Base-by-base conservation (phyloP, 2,329 filamentous ascomycete species). In the Thelonectria olida region DNA sequence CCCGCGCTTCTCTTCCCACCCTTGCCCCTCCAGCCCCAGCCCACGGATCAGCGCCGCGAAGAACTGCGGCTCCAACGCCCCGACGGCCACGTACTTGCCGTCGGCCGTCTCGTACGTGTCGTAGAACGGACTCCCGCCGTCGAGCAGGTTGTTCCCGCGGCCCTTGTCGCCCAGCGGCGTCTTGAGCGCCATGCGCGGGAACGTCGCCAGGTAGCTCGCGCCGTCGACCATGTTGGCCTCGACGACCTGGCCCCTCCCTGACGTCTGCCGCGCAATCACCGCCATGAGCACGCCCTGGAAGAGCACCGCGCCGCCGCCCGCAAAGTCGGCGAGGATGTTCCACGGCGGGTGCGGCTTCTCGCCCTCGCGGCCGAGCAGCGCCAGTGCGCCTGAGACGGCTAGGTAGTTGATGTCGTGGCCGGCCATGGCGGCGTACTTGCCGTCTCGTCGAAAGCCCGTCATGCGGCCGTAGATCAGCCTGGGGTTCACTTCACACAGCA, bases 161-260 rank as follows among this genome's bases (percentile, higher is more conserved):
- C 86, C 83, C 4, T 76, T 75, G 67, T 81, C 75, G 82, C 92
- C 94, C 38, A 88, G 73, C 1, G 85, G 83, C 7, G 82, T 88
- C 73, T 90, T 89, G 63, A 84, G 81, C 25, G 83, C 82, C 62
- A 96, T 80, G 31, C 95, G 84, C 52, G 92, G 90, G 79, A 95
- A 95, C 0, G 89, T 90, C 2, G 90, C 89, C 23, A 98, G 80
- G 76, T 95, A 95, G 34, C 88, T 86, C 20, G 86, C 87, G 8
- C 95, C 95, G 79, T 98, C 95, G 12, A 97, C 95, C 95, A 98
- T 98, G 76, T 97, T 97, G 15, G 92, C 92, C 79, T 97, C 93
- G 8, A 98, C 93, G 12, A 97, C 90, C 78, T 97, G 95, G 0
- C 95, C 95, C 2, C 79, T 80, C 0, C 92, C 92, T 0, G 82